Base-by-base conservation (phyloP, 2,329 filamentous ascomycete genomes). In the Monilinia fructigena region DNA sequence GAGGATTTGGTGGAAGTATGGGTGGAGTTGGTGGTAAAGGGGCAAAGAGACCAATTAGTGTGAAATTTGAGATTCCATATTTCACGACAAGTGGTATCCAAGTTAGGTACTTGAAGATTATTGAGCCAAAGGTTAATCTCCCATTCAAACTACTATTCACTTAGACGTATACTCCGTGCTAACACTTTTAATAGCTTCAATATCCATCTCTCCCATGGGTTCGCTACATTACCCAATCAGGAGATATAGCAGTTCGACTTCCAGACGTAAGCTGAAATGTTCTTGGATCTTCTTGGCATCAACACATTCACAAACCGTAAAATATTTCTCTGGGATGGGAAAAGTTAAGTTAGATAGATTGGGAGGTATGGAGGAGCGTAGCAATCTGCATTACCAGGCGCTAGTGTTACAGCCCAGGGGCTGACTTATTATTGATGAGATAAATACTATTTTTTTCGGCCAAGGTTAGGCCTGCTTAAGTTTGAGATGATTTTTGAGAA, bases 51-150 rank as follows among this genome's bases (percentile, higher is more conserved):
- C 95, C 95, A 0, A 99, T 99, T 75, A 94, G 93, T 78, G 95
- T 99, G 81, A 99, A 99, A 82, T 99, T 99, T 78, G 95, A 99
- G 82, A 99, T 99, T 76, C 95, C 95, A n/a, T 99, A 99, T 80
- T 99, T 99, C 78, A 99, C 95, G n/a, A 99, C 96, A 3, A 96
- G 91, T 80, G 95, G 95, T 71, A 99, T 99, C 73, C 96, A 99
- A 79, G 95, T 99, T 75, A 87, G 95, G 75, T 99, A 99, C 79
- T 80, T 99, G 78, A 99, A 99, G 85, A 99, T 99, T 76, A 98
- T 96, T 70, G 95, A 99, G 80, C 95, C 95, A 56, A 99, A 99
- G 92, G 94, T 97, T 82, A 75, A 86, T 79, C 55, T 0, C 7
- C 6, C 47, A 54, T 40, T 66, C 11, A 64, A 47, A 14, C 50